Base-by-base conservation (phyloP, 2,329 filamentous ascomycete genomes). In the Penicillium sp. region DNA sequence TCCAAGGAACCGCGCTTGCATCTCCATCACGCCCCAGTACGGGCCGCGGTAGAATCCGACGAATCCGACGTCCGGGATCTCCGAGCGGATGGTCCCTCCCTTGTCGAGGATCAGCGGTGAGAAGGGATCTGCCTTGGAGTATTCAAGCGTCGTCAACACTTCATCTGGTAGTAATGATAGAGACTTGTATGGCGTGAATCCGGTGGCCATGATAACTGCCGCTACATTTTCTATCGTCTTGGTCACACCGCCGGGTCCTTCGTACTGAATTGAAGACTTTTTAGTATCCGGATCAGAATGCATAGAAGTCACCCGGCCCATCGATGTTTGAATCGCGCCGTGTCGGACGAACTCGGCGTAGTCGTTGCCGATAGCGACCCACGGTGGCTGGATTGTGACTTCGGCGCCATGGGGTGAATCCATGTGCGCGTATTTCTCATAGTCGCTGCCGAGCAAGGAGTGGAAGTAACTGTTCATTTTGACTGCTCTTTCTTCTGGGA, bases 1-100 rank as follows among this genome's bases (percentile, higher is more conserved):
- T 0, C 86, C 80, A 6, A 92, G 75, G 58, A 89, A 81, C 1
- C 88, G 82, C 3, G 90, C 87, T 73, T 95, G 90, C 87, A 91
- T 89, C 70, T 94, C 90, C 81, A 93, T 91, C 0, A 91, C 85
- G 1, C 88, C 88, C 90, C 90, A 95, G 69, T 90, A 94, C 0
- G 90, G 89, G 0, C 88, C 88, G 58, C 90, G 83, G 67, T 95
- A 95, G 72, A 91, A 91, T 0, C 90, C 90, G 1, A 94, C 86
- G 64, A 94, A 92, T 0, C 88, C 89, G 0, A 94, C 74, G 6
- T 82, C 82, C 0, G 86, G 82, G 0, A 91, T 71, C 0, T 78
- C 74, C 0, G 82, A 80, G 55, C 87, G 83, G 53, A 86, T 77
- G 0, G 86, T 86, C 1, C 83, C 84, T 60, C 89, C 86, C 47